These are phyloP conservation scores for Theileria equi DNA, from an alignment of 169 alveolate species.

Conservation along the genomic window DNA sequence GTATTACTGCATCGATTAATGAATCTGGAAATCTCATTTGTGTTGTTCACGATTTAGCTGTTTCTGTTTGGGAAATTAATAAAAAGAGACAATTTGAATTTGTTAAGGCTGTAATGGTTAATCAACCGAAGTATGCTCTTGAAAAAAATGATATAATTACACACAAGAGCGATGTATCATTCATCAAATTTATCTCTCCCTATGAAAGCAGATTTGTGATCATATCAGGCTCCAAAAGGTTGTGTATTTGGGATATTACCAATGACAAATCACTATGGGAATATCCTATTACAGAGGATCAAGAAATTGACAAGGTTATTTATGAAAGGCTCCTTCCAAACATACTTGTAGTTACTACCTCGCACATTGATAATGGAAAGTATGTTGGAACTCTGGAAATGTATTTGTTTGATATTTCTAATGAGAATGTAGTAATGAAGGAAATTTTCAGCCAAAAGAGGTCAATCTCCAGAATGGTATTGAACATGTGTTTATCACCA, in stretches of 20 bases:
- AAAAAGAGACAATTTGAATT: neutral
- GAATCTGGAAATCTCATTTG: neutral
- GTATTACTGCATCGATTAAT: conserved; percentile 8
- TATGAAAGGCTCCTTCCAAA: conserved; percentile 17
- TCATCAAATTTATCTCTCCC: conserved; percentile 18
- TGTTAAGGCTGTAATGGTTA: neutral
- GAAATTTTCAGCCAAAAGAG: conserved; percentile 7
- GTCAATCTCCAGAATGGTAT: conserved; percentile 9
- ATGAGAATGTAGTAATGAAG: neutral
- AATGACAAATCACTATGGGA: conserved; percentile 6
- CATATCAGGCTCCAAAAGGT: conserved; percentile 1
- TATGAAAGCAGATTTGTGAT: conserved; percentile 14
- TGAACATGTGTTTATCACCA: conserved; percentile 40
- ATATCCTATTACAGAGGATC: conserved; percentile 21
- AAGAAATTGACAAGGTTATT: conserved; percentile 10
- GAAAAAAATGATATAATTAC: neutral
- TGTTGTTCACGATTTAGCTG: conserved; percentile 28
- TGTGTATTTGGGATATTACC: conserved; percentile 6
- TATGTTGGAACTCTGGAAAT: conserved; percentile 26
- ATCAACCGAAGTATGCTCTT: neutral
- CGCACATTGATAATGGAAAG: conserved; percentile 5
- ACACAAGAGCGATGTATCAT: too few species aligned
- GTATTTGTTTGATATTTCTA: conserved; percentile 10
- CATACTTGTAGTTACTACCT: conserved; percentile 18
- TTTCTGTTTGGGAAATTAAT: conserved; percentile 26